Evolutionary conservation across 192 early-diverging fungal genomes (phyloP), one percentile per base, ranked within the genome.

Genomic region (Martensiomyces pterosporus): DNA sequence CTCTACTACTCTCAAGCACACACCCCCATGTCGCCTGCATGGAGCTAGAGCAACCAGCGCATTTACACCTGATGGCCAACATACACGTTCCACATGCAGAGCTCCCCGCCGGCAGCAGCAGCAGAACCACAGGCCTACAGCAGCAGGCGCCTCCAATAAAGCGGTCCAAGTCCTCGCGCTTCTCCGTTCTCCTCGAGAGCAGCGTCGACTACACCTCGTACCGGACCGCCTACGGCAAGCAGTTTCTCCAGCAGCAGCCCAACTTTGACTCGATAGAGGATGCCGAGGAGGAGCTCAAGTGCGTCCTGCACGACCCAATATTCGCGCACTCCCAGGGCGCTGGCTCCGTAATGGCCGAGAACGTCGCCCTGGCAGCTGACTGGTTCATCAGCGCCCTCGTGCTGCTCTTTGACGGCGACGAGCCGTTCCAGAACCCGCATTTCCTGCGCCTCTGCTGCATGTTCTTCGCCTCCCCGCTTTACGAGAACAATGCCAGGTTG

Each of bases 381-480:
- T 72, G 69, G 69, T 72, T 60, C 24, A 44, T 59, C 39, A 57
- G 51, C 29, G 69, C 69, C 18, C 57, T 72, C 15, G 57, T 47
- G 24, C 49, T 40, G n/a, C 54, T 61, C 45, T 72, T 72, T 39
- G 53, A 57, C 42, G 51, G 62, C 43, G 61, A 56, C 39, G 69
- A 72, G 50, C 69, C 69, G 23, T 61, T 72, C 26, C 61, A 72
- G 62, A 65, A 72, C 57, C 57, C 61, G 9, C 57, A 61, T 23
- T 72, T 72, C 43, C 37, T 72, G 46, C 61, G 48, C 9, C 50
- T 72, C 44, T 60, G 69, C 49, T 72, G 69, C 46, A 60, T 72
- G 69, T 72, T 72, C 45, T 72, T 72, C 35, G 69, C 69, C 15
- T 64, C 69, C 15, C 69, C 69, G 19, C 47, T 72, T 17, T 72